These are phyloP conservation scores for Trypanosoma cruzi DNA, from an alignment of 208 protist species.

Conservation along the genomic window DNA sequence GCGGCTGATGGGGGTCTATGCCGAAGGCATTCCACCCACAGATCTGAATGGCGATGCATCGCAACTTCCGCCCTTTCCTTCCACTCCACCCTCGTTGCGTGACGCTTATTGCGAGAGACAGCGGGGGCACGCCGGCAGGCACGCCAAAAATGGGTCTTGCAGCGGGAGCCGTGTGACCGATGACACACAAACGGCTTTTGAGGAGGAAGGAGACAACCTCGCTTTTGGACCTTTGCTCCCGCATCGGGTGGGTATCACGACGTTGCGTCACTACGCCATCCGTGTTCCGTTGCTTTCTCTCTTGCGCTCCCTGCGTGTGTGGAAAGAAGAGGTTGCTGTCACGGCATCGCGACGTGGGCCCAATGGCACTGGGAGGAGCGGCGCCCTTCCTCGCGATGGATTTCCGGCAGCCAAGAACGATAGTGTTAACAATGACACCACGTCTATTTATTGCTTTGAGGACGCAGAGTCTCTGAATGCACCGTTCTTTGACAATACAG, in stretches of 20 bases:
- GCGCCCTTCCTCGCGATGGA: not conserved
- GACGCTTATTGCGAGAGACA: constrained; percentile 12
- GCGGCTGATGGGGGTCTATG: constrained; percentile 55
- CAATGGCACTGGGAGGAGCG: not conserved
- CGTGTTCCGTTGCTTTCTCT: constrained; percentile 52
- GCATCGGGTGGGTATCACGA: constrained; percentile 48
- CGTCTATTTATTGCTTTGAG: not conserved
- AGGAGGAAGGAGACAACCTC: constrained; percentile 57
- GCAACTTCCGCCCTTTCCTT: constrained; percentile 5
- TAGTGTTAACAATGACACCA: not conserved
- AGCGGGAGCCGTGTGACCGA: not conserved
- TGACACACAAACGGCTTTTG: not conserved
- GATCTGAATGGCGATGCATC: constrained; percentile 9
- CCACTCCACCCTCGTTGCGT: constrained; percentile 7
- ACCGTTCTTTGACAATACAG: constrained; percentile 57
- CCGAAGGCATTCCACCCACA: constrained; percentile 4
- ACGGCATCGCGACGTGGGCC: not conserved
- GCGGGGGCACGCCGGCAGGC: too few relatives aligned
- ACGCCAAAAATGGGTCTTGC: not conserved
- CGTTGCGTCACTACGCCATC: constrained; percentile 37
- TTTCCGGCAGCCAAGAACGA: not conserved
- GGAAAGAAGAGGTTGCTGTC: constrained; percentile 7
- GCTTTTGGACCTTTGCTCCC: constrained; percentile 73
- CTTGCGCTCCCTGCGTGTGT: constrained; percentile 50
- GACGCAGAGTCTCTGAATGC: constrained; percentile 8